Percentiles rank a stretch among this genome's conserved stretches.
phyloP scores from a whole-genome alignment of 2,329 filamentous ascomycete species.

The Rhexocercosporidium sp. region DNA sequence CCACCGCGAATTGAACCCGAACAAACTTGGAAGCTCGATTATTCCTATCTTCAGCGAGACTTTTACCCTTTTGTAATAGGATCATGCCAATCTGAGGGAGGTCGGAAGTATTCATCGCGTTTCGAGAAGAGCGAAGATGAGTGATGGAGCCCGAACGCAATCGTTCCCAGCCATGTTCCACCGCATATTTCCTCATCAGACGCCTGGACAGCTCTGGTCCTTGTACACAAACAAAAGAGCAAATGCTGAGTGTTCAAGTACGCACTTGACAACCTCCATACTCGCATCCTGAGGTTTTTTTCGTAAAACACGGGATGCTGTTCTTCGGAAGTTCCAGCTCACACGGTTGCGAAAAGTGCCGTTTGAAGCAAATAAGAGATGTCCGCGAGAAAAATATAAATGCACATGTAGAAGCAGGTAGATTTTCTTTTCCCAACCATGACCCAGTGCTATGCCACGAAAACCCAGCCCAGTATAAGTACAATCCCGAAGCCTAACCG shows the following conservation, averaged over 20 bases:
- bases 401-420: slow-evolving; percentile 15
- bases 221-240: background rate
- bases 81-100: background rate
- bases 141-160: too few species aligned
- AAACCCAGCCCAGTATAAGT: slow-evolving; percentile 32
- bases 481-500: slow-evolving; percentile 26
- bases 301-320: too few species aligned
- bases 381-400: background rate
- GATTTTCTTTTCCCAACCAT: slow-evolving; percentile 27
- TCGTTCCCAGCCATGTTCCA: too few species aligned
- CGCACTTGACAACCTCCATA: background rate
- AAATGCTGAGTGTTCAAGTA: background rate
- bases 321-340: too few species aligned
- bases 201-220: too few species aligned
- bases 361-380: background rate
- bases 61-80: background rate
- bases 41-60: background rate
- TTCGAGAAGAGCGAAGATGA: background rate
- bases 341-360: background rate
- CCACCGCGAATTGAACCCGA: background rate
- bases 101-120: background rate
- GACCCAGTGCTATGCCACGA: slow-evolving; percentile 24
- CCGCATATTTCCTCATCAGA: too few species aligned
- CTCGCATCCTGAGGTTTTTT: background rate
- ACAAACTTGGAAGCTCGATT: background rate